Percentiles rank a stretch among this genome's conserved stretches.
Conservation (phyloP, 108 stramenopile genomes). For the Fragilariopsis cylindrus region DNA sequence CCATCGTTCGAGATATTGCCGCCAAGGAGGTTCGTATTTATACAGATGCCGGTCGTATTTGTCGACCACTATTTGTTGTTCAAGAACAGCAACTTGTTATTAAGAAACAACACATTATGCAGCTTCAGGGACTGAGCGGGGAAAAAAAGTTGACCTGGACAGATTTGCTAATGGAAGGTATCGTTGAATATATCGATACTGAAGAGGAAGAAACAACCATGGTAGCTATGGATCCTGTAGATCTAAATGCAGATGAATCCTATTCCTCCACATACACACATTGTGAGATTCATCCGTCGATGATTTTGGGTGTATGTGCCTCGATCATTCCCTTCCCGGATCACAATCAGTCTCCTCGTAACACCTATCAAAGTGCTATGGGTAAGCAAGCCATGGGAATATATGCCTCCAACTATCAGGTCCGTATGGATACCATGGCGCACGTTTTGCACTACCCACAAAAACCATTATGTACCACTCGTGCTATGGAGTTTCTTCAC, state of each 20-base stretch:
- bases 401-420: slow-evolving; percentile 95
- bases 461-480: slow-evolving; percentile 97
- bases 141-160: slow-evolving; percentile 89
- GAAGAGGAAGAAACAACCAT: slow-evolving; percentile 99
- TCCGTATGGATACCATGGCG: slow-evolving; percentile 99
- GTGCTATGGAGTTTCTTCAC: slow-evolving; percentile 97
- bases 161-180: slow-evolving; percentile 89
- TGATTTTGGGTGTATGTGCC: slow-evolving; percentile 95
- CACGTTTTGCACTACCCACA: slow-evolving; percentile 99
- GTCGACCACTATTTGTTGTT: slow-evolving; percentile 97
- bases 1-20: slow-evolving; percentile 93
- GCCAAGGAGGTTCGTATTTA: slow-evolving; percentile 96
- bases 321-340: slow-evolving; percentile 99
- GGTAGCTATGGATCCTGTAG: slow-evolving; percentile 97
- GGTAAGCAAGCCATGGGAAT: slow-evolving; percentile 98
- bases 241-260: slow-evolving; percentile 81
- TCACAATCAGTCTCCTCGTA: slow-evolving; percentile 99
- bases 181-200: slow-evolving; percentile 98
- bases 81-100: slow-evolving; percentile 80
- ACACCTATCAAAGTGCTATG: slow-evolving; percentile 97
- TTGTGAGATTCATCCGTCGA: slow-evolving; percentile 99
- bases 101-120: slow-evolving; percentile 84
- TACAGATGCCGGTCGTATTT: slow-evolving; percentile 99
- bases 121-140: slow-evolving; percentile 63
- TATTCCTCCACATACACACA: slow-evolving; percentile 98